Evolutionary conservation across 1,284 basidiomycete species (phyloP).

Genomic region (Kwoniella shivajii): DNA sequence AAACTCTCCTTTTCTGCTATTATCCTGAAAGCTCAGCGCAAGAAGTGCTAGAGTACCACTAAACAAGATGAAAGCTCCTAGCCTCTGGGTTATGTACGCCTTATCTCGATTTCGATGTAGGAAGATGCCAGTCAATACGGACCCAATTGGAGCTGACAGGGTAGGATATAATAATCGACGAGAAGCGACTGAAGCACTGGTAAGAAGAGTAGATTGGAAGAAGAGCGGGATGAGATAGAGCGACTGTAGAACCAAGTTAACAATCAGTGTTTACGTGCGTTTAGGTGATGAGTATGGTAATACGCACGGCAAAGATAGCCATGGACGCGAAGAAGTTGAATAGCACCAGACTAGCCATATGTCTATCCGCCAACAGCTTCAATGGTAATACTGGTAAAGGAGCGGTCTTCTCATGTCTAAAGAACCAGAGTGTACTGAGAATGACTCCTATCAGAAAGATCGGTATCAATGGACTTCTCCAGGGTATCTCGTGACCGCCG

Average conservation of each 20-base stretch:
- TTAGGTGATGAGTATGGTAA: not conserved
- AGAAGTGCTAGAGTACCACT: conserved; percentile 16
- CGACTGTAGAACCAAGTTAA: conserved; percentile 7
- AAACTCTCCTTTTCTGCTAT: conserved; percentile 12
- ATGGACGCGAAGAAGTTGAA: conserved; percentile 30
- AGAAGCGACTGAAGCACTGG: conserved; percentile 22
- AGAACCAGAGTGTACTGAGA: conserved; percentile 10
- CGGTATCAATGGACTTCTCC: conserved; percentile 20
- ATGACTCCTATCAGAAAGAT: conserved; percentile 1
- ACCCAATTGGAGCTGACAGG: conserved; percentile 26
- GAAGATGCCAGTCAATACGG: conserved; percentile 25
- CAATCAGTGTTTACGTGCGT: not conserved
- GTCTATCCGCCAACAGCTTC: conserved; percentile 13
- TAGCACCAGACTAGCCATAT: conserved; percentile 25
- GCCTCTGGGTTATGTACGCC: conserved; percentile 11
- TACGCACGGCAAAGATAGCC: conserved; percentile 22
- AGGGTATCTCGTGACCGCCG: conserved; percentile 26
- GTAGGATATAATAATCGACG: conserved; percentile 29
- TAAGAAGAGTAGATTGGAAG: conserved; percentile 28
- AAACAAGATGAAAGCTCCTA: conserved; percentile 17
- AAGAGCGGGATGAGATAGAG: conserved; percentile 26
- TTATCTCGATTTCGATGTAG: conserved; percentile 18
- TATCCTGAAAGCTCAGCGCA: conserved; percentile 16
- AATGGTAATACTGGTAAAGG: conserved; percentile 26
- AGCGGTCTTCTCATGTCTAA: conserved; percentile 20